phyloP scores from a whole-genome alignment of 805 yeast genomes.

The Kodamaea jinghongensis region DNA sequence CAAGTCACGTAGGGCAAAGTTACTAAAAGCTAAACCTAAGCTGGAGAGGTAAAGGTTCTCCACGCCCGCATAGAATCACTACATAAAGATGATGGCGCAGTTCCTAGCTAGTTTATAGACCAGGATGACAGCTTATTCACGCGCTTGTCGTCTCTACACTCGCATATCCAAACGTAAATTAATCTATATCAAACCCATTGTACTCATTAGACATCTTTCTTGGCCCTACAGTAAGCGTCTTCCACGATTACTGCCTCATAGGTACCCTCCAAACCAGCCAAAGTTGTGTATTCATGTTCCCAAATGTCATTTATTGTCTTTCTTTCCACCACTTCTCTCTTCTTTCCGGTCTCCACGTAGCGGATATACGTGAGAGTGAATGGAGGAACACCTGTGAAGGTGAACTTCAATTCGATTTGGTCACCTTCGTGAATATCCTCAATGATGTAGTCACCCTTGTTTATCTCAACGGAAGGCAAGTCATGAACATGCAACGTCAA shows the following conservation, averaged over 20 bases:
- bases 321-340: conserved; percentile 42
- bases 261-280: conserved; percentile 85
- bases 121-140: too few species aligned
- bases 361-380: conserved; percentile 83
- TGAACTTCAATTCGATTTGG: conserved; percentile 80
- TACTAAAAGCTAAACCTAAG: too few species aligned
- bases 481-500: conserved; percentile 41
- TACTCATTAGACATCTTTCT: conserved; percentile 10
- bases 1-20: too few species aligned
- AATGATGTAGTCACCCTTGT: conserved; percentile 70
- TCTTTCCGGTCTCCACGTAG: conserved; percentile 43
- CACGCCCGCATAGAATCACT: too few species aligned
- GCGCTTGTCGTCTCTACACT: too few species aligned
- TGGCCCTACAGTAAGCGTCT: conserved; percentile 68
- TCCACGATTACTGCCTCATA: conserved; percentile 90
- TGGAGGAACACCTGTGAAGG: conserved; percentile 87
- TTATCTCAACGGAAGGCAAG: conserved; percentile 73
- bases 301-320: conserved; percentile 68
- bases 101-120: too few species aligned
- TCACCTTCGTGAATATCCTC: conserved; percentile 95
- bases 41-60: too few species aligned
- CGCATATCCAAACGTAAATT: too few species aligned
- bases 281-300: conserved; percentile 64
- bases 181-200: neutral
- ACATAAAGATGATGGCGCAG: too few species aligned